Base-by-base conservation (phyloP, 192 early-diverging fungal genomes). In the Linnemannia schmuckeri region DNA sequence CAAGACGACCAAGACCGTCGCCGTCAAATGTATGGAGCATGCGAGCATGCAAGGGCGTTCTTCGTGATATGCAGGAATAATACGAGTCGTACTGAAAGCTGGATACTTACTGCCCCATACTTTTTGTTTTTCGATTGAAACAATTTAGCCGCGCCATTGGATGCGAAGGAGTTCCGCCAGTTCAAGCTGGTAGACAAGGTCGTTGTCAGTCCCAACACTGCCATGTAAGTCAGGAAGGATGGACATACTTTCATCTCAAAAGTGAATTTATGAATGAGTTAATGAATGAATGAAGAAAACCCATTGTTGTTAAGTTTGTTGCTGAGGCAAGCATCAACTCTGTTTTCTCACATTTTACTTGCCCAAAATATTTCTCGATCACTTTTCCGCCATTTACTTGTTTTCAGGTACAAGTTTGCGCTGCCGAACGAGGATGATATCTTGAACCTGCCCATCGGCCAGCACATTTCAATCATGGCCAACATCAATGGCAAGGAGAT, bases 361-460 rank as follows among this genome's bases (percentile, higher is more conserved):
- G 15, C 30, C 2, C 70, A 72, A 47, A 66, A 15, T 66, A n/a
- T 57, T 57, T 57, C n/a, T 13, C 27, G 61, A 66, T 66, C 61
- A 10, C 57, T 66, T 66, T 66, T 47, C 70, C 30, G n/a, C 13
- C 6, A 74, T 41, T 41, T 20, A 70, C 6, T 37, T 37, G 37
- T 79, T 33, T 1, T 24, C 27, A 95, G 94, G 81, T 98, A 98
- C 88, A 96, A 96, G 57, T 97, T 98, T 88, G 94, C 82, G 47
- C 92, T 98, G 30, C 96, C 96, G 13, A 61, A 88, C 42, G 87
- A 92, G 38, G 92, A 95, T 66, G 90, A 90, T 68, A 66, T 90
- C 35, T 90, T 99, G 38, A 97, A 97, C n/a, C 90, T 99, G 72
- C 97, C 97, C 61, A 97, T 96, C 80, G 97, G 97, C 3, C 97